Base-by-base conservation (phyloP, 805 yeast species). In the Torulaspora maleeae region DNA sequence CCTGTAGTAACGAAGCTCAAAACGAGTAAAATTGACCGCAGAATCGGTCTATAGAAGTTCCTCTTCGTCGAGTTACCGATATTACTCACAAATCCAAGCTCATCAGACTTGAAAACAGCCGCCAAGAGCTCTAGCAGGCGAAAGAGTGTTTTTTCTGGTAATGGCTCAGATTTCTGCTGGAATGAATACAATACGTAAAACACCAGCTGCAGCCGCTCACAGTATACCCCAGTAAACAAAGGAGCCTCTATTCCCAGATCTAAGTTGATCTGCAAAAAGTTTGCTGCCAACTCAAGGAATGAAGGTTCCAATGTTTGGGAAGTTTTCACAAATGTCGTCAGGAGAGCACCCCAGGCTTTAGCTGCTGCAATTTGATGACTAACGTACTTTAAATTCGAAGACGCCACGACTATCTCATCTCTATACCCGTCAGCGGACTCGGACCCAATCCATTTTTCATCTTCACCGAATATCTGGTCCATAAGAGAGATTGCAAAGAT, bases 311-410 rank as follows among this genome's bases (percentile, higher is more conserved):
- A 48, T 3, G 66, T 63, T 0, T 51, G 48, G 1, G 60, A 56
- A 17, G 60, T 61, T 36, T 68, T 75, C 47, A 84, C 75, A 55
- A 69, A 82, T 0, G 91, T 78, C 0, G 91, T 80, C 17, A 87
- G 50, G 27, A 89, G 68, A 1, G 93, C 88, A 40, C 91, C 89
- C 76, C 86, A 80, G 0, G 95, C 76, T 54, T 82, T 83, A 3
- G 87, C 83, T 16, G 85, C 76, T 3, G 78, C 70, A 12, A 82
- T 70, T 56, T 88, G 95, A 1, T 90, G 75, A 33, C 80, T 74
- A 6, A 79, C 73, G 53, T 73, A 74, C 50, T 87, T 87, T 39
- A 80, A 58, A 54, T 82, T 82, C 36, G 80, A 63, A 48, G 89
- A 81, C 1, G 84, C 79, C 1, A 73, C 70, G 2, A 76, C 63